Percentiles rank a stretch among this genome's conserved stretches.
phyloP scores from a whole-genome alignment of 805 yeast species.

The Brettanomyces anomalus region DNA sequence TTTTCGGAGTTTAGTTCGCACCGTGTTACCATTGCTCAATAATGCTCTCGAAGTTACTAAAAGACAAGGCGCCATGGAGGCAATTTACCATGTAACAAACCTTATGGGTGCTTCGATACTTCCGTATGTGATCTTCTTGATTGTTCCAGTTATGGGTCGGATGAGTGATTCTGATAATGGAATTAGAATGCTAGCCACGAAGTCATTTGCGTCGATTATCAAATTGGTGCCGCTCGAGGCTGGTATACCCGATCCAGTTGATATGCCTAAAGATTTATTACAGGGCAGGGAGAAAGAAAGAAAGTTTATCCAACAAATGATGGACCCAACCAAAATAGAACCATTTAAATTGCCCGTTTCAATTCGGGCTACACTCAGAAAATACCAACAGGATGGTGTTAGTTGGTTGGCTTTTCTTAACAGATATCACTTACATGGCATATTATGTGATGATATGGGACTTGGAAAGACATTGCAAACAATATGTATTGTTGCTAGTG shows the following conservation, averaged over 20 bases:
- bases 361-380: conserved; percentile 85
- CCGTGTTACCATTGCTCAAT: conserved; percentile 69
- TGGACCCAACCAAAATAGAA: conserved; percentile 88
- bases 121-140: conserved; percentile 90
- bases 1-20: conserved; percentile 71
- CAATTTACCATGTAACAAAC: conserved; percentile 74
- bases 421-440: conserved; percentile 93
- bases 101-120: conserved; percentile 83
- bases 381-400: conserved; percentile 97
- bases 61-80: conserved; percentile 92
- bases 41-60: conserved; percentile 62
- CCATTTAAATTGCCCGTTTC: conserved; percentile 85
- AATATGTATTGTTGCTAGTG: conserved; percentile 93
- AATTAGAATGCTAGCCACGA: conserved; percentile 84
- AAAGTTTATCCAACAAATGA: conserved; percentile 92
- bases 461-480: conserved; percentile 96
- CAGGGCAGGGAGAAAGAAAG: conserved; percentile 91
- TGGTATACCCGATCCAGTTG: conserved; percentile 92
- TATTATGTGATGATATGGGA: conserved; percentile 99
- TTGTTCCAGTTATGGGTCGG: conserved; percentile 93
- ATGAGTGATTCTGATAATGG: conserved; percentile 94
- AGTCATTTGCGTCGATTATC: conserved; percentile 93
- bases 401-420: conserved; percentile 96
- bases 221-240: conserved; percentile 95
- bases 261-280: conserved; percentile 74